Evolutionary conservation across 768 basidiomycete genomes (phyloP).

Genomic region (Udeniomyces megalosporus): DNA sequence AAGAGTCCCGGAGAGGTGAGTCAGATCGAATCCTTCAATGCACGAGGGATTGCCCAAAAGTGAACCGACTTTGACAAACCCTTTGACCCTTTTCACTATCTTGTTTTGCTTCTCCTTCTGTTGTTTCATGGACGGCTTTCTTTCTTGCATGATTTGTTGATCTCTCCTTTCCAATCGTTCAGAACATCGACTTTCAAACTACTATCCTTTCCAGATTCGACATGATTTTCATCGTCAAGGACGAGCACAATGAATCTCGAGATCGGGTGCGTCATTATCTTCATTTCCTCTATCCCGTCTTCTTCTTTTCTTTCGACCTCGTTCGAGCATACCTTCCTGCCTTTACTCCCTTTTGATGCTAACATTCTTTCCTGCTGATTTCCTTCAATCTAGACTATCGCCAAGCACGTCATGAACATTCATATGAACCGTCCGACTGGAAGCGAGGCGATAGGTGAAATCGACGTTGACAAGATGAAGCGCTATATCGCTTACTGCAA

Average conservation of each 20-base stretch:
- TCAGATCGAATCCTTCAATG: constrained; percentile 14
- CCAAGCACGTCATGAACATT: constrained; percentile 94
- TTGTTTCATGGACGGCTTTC: not conserved
- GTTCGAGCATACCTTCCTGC: too few species aligned
- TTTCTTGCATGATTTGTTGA: not conserved
- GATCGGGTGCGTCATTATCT: constrained; percentile 48
- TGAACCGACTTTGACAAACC: too few species aligned
- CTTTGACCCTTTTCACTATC: too few species aligned
- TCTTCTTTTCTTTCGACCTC: not conserved
- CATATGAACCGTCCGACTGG: constrained; percentile 82
- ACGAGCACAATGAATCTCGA: constrained; percentile 86
- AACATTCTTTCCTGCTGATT: not conserved
- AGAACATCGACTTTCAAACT: constrained; percentile 96
- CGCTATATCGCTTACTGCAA: constrained; percentile 93
- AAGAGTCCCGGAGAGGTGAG: constrained; percentile 80
- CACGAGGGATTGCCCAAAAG: too few species aligned
- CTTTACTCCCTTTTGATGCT: too few species aligned
- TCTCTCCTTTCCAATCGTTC: not conserved
- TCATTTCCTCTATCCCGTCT: not conserved
- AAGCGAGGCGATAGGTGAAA: constrained; percentile 65
- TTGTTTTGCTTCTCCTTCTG: not conserved
- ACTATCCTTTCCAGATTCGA: constrained; percentile 97
- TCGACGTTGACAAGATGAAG: constrained; percentile 96
- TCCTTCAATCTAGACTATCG: constrained; percentile 54
- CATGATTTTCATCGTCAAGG: constrained; percentile 98